A percentile compares a stretch with the other conserved stretches of the same genome.
Conservation (phyloP, 495 filamentous ascomycete species). For the Penicillium cinerascens region DNA sequence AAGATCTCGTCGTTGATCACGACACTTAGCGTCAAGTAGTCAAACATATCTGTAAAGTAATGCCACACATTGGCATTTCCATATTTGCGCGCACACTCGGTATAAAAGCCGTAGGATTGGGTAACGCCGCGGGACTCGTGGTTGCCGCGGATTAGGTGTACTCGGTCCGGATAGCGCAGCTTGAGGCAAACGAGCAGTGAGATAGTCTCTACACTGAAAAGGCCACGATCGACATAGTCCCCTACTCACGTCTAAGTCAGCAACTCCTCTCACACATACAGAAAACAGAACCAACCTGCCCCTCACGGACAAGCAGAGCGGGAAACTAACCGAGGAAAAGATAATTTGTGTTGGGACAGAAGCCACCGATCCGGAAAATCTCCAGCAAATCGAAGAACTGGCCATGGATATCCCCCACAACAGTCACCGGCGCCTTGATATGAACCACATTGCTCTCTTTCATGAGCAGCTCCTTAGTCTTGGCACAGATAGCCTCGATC, state of each 20-base stretch:
- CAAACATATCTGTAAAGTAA: slow-evolving; percentile 99
- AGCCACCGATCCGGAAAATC: slow-evolving; percentile 97
- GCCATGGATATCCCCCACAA: slow-evolving; percentile 97
- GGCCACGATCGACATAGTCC: slow-evolving; percentile 95
- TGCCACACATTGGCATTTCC: slow-evolving; percentile 99
- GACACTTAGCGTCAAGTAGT: slow-evolving; percentile 92
- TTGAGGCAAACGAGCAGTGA: slow-evolving; percentile 94
- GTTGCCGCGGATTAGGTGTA: slow-evolving; percentile 92
- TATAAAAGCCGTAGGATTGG: slow-evolving; percentile 98
- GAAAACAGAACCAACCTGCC: background rate
- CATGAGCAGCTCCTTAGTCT: slow-evolving; percentile 97
- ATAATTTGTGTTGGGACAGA: slow-evolving; percentile 96
- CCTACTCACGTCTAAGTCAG: slow-evolving; percentile 44
- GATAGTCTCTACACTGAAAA: slow-evolving; percentile 97
- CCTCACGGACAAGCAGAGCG: background rate
- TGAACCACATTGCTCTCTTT: slow-evolving; percentile 99
- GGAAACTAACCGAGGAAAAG: slow-evolving; percentile 77
- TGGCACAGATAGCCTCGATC: slow-evolving; percentile 98
- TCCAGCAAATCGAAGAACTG: slow-evolving; percentile 99
- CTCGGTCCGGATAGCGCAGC: slow-evolving; percentile 84
- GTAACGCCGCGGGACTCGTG: slow-evolving; percentile 97
- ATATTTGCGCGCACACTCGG: slow-evolving; percentile 95
- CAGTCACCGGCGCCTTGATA: slow-evolving; percentile 93
- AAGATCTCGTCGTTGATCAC: slow-evolving; percentile 99
- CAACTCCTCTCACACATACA: background rate